These are phyloP conservation scores for Borealophlyctis nickersoniae DNA, from an alignment of 192 early-diverging fungal genomes.

Conservation along the genomic window DNA sequence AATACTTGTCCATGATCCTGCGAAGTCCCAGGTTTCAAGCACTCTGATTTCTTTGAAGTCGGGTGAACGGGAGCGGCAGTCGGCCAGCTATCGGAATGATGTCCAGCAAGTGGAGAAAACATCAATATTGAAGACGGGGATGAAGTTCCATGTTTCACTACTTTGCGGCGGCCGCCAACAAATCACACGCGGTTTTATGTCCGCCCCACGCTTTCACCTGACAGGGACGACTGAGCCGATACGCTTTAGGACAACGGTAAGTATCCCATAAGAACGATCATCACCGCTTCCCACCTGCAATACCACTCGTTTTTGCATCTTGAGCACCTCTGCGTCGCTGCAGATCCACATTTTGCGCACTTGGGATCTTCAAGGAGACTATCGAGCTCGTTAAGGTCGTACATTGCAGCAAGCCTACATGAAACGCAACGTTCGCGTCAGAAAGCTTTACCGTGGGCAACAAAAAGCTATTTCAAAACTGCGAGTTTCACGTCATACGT, in stretches of 20 bases:
- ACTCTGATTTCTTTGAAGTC: no score
- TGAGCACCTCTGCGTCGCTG: slow-evolving; percentile 47
- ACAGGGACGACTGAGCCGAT: slow-evolving; percentile 27
- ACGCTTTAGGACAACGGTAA: not conserved
- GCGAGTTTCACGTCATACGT: slow-evolving; percentile 1
- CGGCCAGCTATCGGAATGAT: no score
- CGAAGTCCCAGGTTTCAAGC: no score
- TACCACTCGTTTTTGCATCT: slow-evolving; percentile 55
- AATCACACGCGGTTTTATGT: slow-evolving; percentile 36
- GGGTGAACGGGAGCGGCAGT: no score
- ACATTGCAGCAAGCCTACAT: slow-evolving; percentile 35
- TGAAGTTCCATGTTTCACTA: no score
- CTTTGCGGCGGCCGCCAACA: no score
- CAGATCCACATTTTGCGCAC: slow-evolving; percentile 39
- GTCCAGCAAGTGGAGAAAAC: no score
- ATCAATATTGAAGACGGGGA: no score
- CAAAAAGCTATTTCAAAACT: not conserved
- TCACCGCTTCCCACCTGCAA: slow-evolving; percentile 33
- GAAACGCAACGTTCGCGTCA: no score
- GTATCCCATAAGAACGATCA: not conserved
- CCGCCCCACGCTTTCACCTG: slow-evolving; percentile 35
- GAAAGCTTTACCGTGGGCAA: no score
- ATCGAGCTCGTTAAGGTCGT: slow-evolving; percentile 38
- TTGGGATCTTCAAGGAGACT: slow-evolving; percentile 43
- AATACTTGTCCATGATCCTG: no score